Percentiles rank a stretch among this genome's conserved stretches.
Evolutionary conservation across 1,139 yeast species (phyloP).

Genomic region (Debaryomycetaceae sp.): DNA sequence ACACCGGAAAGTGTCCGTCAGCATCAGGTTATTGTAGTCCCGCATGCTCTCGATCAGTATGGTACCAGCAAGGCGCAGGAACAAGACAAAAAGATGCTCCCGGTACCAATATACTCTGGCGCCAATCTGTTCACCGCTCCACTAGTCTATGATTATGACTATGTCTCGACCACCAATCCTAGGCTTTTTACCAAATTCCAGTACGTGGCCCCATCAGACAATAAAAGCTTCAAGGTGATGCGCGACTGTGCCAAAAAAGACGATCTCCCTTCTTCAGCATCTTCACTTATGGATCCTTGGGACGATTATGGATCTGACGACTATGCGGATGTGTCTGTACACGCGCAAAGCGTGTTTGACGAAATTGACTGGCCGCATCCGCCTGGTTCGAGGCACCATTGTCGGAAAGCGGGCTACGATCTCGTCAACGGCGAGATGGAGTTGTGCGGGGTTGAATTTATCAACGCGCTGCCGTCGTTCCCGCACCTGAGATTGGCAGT

Average conservation of each 20-base stretch:
- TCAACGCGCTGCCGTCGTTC: slow-evolving; percentile 1
- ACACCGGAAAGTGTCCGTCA: slow-evolving; percentile 20
- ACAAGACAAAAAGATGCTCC: background rate
- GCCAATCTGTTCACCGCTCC: slow-evolving; percentile 23
- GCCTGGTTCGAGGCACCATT: slow-evolving; percentile 1
- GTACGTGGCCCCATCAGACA: slow-evolving; percentile 16
- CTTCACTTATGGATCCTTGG: background rate
- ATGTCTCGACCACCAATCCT: slow-evolving; percentile 27
- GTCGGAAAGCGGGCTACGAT: slow-evolving; percentile 1
- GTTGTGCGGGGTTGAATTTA: slow-evolving; percentile 32
- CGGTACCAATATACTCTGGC: slow-evolving; percentile 5
- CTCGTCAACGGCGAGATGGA: slow-evolving; percentile 31
- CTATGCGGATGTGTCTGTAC: slow-evolving; percentile 5
- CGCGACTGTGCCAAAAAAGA: background rate
- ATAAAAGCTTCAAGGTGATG: background rate
- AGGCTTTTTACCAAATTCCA: slow-evolving; percentile 28
- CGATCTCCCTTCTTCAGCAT: too few species aligned
- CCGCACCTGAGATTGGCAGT: slow-evolving; percentile 19
- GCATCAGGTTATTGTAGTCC: slow-evolving; percentile 63
- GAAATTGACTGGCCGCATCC: slow-evolving; percentile 7
- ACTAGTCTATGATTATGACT: slow-evolving; percentile 34
- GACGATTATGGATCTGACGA: slow-evolving; percentile 1
- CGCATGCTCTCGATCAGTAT: slow-evolving; percentile 34
- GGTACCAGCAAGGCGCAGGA: slow-evolving; percentile 14
- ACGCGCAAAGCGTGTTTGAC: slow-evolving; percentile 7